Evolutionary conservation across 2,329 filamentous ascomycete genomes (phyloP), one percentile per base, ranked within the genome.

Genomic region (Fusarium sp.): DNA sequence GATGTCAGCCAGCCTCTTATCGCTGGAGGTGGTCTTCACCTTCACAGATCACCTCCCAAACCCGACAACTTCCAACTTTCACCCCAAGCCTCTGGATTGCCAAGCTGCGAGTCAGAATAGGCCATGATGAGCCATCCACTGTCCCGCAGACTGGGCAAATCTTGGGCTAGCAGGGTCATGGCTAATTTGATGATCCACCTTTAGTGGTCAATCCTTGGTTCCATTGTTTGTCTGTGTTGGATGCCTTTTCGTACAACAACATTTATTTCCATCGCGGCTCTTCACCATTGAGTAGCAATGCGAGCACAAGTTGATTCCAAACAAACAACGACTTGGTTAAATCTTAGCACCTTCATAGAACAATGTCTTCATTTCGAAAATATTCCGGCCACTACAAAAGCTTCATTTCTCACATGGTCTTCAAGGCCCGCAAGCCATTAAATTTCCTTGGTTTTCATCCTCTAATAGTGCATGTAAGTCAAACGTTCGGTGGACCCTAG

Each of bases 171-270:
- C 57, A 67, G 62, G 68, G 51, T 39, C 54, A 48, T 63, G 50
- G 62, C 54, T 67, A 67, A 71, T 69, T 69, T 69, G 65, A 43
- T 53, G 58, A 58, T 64, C 68, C 65, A 69, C 68, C 55, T 69
- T 41, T 51, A 35, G 36, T 33, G 54, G 7, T 50, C 42, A 11
- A 37, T 52, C 46, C 47, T 49, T 42, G 48, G 53, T 27, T 42
- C 35, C 36, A 43, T 18, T 31, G 25, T 31, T 43, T 43, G 25
- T 21, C 11, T 48, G 46, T 10, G 15, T 21, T 18, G 15, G 27
- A n/a, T 43, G 5, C 25, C 25, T 9, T 25, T 3, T 9, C 10
- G 25, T 6, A 37, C 41, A 39, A 39, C 41, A 51, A 37, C 17
- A 27, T 42, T 31, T 15, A 27, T 40, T 18, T 25, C 33, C 4